Base-by-base conservation (phyloP, 805 yeast species). In the Kazachstania kunashirensis region DNA sequence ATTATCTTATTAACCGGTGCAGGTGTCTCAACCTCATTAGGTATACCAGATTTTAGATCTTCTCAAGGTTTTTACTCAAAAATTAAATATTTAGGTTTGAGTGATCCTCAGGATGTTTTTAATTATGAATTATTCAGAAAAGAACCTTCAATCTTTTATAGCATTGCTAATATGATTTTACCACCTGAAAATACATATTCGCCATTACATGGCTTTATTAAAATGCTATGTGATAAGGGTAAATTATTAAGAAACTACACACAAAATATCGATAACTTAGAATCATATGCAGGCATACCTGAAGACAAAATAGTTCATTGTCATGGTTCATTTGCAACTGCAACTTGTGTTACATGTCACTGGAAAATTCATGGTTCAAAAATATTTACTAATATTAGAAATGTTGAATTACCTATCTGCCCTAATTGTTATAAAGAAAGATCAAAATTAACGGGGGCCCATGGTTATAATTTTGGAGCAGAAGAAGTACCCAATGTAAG, bases 31-130 rank as follows among this genome's bases (percentile, higher is more conserved):
- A 85, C 96, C 2, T 75, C 85, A 2, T 62, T 85, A 38, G 96
- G 96, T 5, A 86, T 85, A 36, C 96, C 96, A 0, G 96, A 85
- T 60, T 85, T 86, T 61, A 70, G 96, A 53, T 84, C 95, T 0
- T 75, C 84, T 14, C 70, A 79, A 44, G 96, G 96, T 34, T 71
- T 86, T 39, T 86, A 86, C 59, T 68, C 84, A 2, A 72, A 71
- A 48, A 68, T 88, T 47, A 68, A 69, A 35, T 70, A 72, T 49
- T 58, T 84, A 40, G 86, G 92, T 0, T 62, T 86, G 29, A 71
- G 68, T 32, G 96, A 86, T 49, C 95, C 96, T 0, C 96, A 86
- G 54, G 89, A 84, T 48, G 95, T 85, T 28, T 86, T 86, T 57
- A 84, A 83, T 50, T 63, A 82, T 31, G 67, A 67, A 15, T 65